Conservation (phyloP, 495 filamentous ascomycete species). For the Penicillium robsamsonii region DNA sequence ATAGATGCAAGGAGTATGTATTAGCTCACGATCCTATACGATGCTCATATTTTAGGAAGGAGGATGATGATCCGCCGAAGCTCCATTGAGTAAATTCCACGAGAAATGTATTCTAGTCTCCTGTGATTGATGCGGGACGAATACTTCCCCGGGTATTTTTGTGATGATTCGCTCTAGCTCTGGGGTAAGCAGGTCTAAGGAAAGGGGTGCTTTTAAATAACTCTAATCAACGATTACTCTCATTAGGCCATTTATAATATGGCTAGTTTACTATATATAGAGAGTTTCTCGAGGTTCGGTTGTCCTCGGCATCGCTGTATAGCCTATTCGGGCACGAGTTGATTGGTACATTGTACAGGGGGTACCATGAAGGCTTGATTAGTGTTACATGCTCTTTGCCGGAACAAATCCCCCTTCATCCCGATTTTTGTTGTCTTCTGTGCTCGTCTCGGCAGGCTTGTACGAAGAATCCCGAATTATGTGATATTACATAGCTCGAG, state of each 20-base stretch:
- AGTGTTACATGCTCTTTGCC: not conserved
- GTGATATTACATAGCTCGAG: slow-evolving; percentile 11
- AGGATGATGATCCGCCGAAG: slow-evolving; percentile 6
- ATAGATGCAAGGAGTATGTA: slow-evolving; percentile 19
- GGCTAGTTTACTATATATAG: not conserved
- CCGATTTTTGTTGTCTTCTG: not conserved
- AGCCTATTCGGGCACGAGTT: not conserved
- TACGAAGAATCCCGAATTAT: slow-evolving; percentile 9
- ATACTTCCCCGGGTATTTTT: not conserved
- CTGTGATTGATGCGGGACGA: slow-evolving; percentile 3
- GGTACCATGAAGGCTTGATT: not conserved
- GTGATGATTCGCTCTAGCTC: slow-evolving; percentile 4
- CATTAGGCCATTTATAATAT: not conserved
- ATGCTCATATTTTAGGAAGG: slow-evolving; percentile 4
- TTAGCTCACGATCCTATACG: slow-evolving; percentile 13
- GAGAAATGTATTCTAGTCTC: slow-evolving; percentile 13
- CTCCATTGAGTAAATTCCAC: not conserved
- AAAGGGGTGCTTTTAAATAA: slow-evolving; percentile 3
- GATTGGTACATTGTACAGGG: not conserved
- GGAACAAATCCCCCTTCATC: not conserved
- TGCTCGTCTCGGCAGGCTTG: not conserved
- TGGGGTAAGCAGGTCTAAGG: slow-evolving; percentile 4
- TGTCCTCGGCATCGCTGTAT: slow-evolving; percentile 1
- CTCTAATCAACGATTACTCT: not conserved
- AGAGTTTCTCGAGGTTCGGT: slow-evolving; percentile 1